Percentiles rank a stretch among this genome's conserved stretches.
These are phyloP conservation scores for Saccharomycopsis sp. DNA, from an alignment of 805 yeast species.

Conservation along the genomic window DNA sequence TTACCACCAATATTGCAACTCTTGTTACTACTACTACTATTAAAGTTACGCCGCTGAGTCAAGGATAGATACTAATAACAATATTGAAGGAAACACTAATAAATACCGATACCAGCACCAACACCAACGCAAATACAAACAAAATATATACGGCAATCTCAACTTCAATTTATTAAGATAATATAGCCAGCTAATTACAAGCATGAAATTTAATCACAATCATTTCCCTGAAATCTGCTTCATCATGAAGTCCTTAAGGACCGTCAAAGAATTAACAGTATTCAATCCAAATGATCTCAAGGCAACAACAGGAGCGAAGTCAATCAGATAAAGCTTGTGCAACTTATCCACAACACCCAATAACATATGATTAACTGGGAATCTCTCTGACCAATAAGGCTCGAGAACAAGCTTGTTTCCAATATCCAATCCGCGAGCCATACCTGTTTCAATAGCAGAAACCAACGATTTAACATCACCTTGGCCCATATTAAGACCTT, in stretches of 20 bases:
- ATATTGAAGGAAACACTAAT: too few relatives aligned
- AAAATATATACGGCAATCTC: too few relatives aligned
- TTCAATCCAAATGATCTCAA: constrained; percentile 73
- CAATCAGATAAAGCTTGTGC: constrained; percentile 78
- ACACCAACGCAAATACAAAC: too few relatives aligned
- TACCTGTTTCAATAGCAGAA: constrained; percentile 61
- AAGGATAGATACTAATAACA: too few relatives aligned
- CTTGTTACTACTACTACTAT: too few relatives aligned
- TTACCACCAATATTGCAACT: too few relatives aligned
- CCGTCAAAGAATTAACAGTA: constrained; percentile 53
- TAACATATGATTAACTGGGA: constrained; percentile 69
- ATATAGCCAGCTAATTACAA: not conserved
- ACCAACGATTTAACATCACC: constrained; percentile 76
- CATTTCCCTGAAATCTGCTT: constrained; percentile 40
- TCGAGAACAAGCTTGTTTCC: constrained; percentile 78
- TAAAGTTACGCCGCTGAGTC: too few relatives aligned
- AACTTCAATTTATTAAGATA: too few relatives aligned
- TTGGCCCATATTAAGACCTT: constrained; percentile 97
- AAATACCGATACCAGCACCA: too few relatives aligned
- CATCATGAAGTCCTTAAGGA: constrained; percentile 66
- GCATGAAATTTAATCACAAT: not conserved
- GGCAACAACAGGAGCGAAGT: constrained; percentile 65
- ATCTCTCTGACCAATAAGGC: constrained; percentile 80
- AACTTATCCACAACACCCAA: constrained; percentile 88
- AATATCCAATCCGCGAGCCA: constrained; percentile 76